phyloP scores from a whole-genome alignment of 768 basidiomycete species.

The Phylloporus arenicola region DNA sequence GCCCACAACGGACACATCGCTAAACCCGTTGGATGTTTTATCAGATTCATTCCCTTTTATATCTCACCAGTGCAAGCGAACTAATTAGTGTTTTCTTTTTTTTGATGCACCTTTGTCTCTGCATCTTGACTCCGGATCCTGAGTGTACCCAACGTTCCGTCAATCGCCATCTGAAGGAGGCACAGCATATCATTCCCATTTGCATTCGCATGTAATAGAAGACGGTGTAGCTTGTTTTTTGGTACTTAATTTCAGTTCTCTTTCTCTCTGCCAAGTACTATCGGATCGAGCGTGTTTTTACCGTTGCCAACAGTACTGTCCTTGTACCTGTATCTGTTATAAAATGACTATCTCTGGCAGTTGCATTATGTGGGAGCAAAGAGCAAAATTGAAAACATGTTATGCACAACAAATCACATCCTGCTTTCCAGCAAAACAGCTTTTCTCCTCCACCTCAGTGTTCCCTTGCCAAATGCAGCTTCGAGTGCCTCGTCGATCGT shows the following conservation, averaged over 20 bases:
- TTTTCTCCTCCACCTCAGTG: conserved; percentile 58
- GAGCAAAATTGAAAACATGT: neutral
- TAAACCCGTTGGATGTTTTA: conserved; percentile 23
- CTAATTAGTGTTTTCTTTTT: conserved; percentile 27
- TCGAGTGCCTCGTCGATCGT: conserved; percentile 77
- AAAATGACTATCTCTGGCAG: conserved; percentile 4
- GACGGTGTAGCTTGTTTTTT: conserved; percentile 29
- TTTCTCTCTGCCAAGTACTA: conserved; percentile 6
- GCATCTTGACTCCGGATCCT: conserved; percentile 13
- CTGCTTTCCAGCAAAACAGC: conserved; percentile 49
- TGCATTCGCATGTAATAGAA: conserved; percentile 58
- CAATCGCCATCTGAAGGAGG: conserved; percentile 69
- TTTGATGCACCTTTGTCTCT: conserved; percentile 14
- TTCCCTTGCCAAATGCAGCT: conserved; percentile 73
- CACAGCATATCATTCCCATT: conserved; percentile 43
- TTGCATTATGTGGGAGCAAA: neutral
- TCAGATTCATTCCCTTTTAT: conserved; percentile 11
- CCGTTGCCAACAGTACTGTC: conserved; percentile 5
- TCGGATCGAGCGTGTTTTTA: conserved; percentile 7
- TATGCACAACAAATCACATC: conserved; percentile 29
- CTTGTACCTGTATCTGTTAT: conserved; percentile 13
- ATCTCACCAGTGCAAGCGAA: conserved; percentile 45
- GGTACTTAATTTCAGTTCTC: conserved; percentile 20
- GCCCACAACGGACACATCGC: conserved; percentile 7
- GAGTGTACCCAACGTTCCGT: conserved; percentile 17